Evolutionary conservation across 192 early-diverging fungal species (phyloP), one percentile per base, ranked within the genome.

Genomic region (Diversispora eburnea): DNA sequence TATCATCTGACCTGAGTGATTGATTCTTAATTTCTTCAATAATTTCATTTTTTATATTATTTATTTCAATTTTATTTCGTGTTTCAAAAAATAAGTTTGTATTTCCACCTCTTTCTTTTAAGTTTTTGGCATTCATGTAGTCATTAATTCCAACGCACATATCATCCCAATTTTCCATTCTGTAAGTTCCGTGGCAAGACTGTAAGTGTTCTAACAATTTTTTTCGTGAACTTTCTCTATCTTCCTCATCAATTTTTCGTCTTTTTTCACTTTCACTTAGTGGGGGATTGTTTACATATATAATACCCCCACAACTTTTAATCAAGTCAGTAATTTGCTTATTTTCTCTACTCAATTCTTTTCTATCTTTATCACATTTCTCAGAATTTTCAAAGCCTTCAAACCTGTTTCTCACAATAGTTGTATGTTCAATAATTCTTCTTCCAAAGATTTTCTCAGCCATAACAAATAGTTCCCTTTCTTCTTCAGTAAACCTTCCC

Each of bases 271-370:
- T 12, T 12, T 33, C 58, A 5, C 20, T 5, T 19, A 20, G 2
- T 3, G 52, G 19, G 1, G 67, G 67, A 69, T 69, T 69, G 52
- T 69, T 41, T 5, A 56, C 67, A 56, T 69, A 41, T 15, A 69
- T 8, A 13, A 69, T 33, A 13, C 41, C 49, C 3, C n/a, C 5
- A 12, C 49, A 54, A 10, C 17, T 45, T 15, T 48, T n/a, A n/a
- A 41, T 6, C 39, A 70, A 17, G 20, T 15, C 8, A 10, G 25
- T 1, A 41, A 55, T 39, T 25, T 17, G 17, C 3, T 41, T 39
- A 22, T 56, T 69, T 15, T 33, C 15, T 39, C 41, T 56, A 7
- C 5, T 33, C 42, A 69, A 19, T 39, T 42, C 4, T 33, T 13
- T 19, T 51, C n/a, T 55, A 56, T 69, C 52, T 33, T 10, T 13